These are phyloP conservation scores for Aspergillus fumigatus DNA, from an alignment of 2,329 filamentous ascomycete species.

Conservation along the genomic window DNA sequence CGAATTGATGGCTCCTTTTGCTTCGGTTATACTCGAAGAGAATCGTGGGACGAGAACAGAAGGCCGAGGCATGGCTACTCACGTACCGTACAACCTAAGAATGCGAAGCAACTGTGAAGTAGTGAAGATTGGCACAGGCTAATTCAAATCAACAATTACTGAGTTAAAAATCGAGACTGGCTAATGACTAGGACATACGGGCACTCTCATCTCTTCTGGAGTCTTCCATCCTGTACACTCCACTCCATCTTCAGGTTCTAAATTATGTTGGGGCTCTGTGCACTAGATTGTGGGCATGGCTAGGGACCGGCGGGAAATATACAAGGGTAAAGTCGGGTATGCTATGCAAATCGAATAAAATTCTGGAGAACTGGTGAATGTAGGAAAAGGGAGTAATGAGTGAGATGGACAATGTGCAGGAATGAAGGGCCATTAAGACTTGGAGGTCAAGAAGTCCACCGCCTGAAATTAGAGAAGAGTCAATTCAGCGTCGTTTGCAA, in stretches of 20 bases:
- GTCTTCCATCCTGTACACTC: not conserved
- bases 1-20: not conserved
- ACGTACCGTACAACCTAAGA: not conserved
- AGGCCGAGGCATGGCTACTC: not conserved
- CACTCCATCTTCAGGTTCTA: not conserved
- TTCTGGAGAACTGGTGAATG: conserved; percentile 2
- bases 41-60: not conserved
- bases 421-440: conserved; percentile 24
- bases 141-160: not conserved
- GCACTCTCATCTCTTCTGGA: not conserved
- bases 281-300: not conserved
- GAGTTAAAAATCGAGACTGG: not conserved
- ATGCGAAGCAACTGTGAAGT: not conserved
- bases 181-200: not conserved
- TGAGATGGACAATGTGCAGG: conserved; percentile 4
- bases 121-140: not conserved
- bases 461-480: conserved; percentile 13
- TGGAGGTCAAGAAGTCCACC: conserved; percentile 40
- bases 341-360: conserved; percentile 1
- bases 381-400: conserved; percentile 5
- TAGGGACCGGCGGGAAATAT: conserved; percentile 6
- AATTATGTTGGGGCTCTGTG: not conserved
- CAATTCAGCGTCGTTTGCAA: not conserved
- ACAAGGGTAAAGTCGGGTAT: conserved; percentile 14
- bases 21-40: no score